Conservation (phyloP, 331 rosid genomes). For the Pyrus hybrid region DNA sequence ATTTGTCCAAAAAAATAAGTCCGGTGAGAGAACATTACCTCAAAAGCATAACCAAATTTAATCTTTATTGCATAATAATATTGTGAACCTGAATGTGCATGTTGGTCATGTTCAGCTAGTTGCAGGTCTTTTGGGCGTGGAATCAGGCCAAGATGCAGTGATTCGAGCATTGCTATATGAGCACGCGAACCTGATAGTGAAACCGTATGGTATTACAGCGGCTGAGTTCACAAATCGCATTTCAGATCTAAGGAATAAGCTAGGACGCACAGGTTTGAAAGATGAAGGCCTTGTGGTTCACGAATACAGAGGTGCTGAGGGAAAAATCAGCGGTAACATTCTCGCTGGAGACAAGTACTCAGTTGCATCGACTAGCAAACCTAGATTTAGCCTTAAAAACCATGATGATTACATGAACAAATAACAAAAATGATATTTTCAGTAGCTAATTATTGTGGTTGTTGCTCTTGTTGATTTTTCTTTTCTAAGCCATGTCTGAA, state of each 20-base stretch:
- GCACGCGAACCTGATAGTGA: background rate
- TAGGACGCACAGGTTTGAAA: slow-evolving; percentile 47
- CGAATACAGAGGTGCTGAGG: slow-evolving; percentile 25
- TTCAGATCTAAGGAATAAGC: slow-evolving; percentile 42
- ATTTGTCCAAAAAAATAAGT: too few relatives aligned
- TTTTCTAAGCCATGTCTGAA: background rate
- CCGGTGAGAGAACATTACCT: too few relatives aligned
- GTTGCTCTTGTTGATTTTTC: background rate
- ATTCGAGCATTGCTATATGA: slow-evolving; percentile 43
- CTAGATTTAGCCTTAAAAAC: background rate
- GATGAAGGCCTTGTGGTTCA: slow-evolving; percentile 71
- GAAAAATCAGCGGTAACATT: slow-evolving; percentile 37
- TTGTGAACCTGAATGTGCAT: too few relatives aligned
- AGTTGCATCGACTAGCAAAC: slow-evolving; percentile 16
- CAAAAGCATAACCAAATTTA: too few relatives aligned
- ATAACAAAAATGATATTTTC: background rate
- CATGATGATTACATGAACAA: background rate
- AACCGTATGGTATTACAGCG: slow-evolving; percentile 40
- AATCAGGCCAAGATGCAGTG: slow-evolving; percentile 74
- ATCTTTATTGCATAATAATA: too few relatives aligned
- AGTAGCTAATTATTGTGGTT: background rate
- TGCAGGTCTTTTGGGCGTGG: slow-evolving; percentile 70
- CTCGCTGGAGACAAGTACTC: slow-evolving; percentile 51
- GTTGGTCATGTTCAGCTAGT: slow-evolving; percentile 33
- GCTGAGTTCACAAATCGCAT: slow-evolving; percentile 52